Evolutionary conservation across 306 rosid species (phyloP).

Genomic region (Alnus rubra): DNA sequence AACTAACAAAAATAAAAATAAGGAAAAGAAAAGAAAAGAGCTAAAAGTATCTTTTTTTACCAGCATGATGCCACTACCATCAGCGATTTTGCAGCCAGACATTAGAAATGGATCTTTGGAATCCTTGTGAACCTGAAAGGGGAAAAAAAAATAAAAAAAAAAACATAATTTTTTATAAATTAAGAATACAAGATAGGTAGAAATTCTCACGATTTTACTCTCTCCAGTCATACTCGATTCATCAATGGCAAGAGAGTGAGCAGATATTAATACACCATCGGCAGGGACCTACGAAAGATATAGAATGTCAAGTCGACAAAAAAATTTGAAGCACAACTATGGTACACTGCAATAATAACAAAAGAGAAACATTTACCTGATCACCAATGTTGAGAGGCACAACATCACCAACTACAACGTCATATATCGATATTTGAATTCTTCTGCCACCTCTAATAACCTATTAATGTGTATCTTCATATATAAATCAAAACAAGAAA

Average conservation of each 20-base stretch:
- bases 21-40: slow-evolving; percentile 8
- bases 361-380: slow-evolving; percentile 52
- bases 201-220: slow-evolving; percentile 81
- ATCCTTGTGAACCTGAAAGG: slow-evolving; percentile 63
- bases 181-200: slow-evolving; percentile 9
- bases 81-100: slow-evolving; percentile 95
- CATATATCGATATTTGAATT: slow-evolving; percentile 84
- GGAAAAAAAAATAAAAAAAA: neutral
- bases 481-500: slow-evolving; percentile 8
- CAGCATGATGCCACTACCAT: slow-evolving; percentile 88
- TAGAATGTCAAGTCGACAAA: slow-evolving; percentile 21
- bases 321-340: slow-evolving; percentile 18
- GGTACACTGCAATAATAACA: slow-evolving; percentile 23
- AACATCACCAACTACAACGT: slow-evolving; percentile 91
- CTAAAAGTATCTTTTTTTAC: slow-evolving; percentile 37
- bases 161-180: neutral
- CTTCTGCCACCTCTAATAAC: slow-evolving; percentile 88
- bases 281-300: slow-evolving; percentile 72
- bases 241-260: slow-evolving; percentile 89
- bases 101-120: slow-evolving; percentile 70
- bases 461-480: slow-evolving; percentile 36
- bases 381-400: slow-evolving; percentile 84
- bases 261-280: slow-evolving; percentile 78
- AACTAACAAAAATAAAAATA: too few species aligned
- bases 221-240: slow-evolving; percentile 99